A percentile compares a stretch with the other conserved stretches of the same genome.
phyloP scores from a whole-genome alignment of 1,284 basidiomycete genomes.

The Tylopilus orsonianus region DNA sequence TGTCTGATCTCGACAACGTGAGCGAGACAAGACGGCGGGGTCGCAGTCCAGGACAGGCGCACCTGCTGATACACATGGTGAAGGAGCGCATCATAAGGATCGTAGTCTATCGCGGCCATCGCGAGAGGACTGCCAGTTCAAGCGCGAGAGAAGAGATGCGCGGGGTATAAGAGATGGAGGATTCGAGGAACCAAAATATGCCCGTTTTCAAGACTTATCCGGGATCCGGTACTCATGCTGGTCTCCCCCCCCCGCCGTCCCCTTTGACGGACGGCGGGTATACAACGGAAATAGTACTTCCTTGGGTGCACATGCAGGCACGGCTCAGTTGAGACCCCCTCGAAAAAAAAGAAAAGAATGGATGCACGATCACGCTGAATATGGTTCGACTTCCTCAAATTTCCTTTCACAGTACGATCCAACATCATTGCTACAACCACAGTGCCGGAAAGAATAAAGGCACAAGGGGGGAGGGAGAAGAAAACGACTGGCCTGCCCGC shows the following conservation, averaged over 20 bases:
- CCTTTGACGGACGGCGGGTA: background rate
- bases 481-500: background rate
- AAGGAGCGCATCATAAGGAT: conserved; percentile 38
- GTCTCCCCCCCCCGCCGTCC: no score
- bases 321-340: background rate
- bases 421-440: background rate
- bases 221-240: background rate
- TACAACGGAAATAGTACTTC: conserved; percentile 2
- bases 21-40: background rate
- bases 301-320: background rate
- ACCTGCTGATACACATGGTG: conserved; percentile 39
- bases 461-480: background rate
- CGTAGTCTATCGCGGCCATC: conserved; percentile 35
- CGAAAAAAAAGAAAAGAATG: background rate
- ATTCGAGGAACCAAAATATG: background rate
- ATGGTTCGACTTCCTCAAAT: background rate
- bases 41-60: background rate
- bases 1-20: conserved; percentile 37
- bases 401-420: conserved; percentile 7
- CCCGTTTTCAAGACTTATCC: background rate
- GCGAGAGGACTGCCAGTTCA: background rate
- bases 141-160: background rate
- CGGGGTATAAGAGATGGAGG: conserved; percentile 15
- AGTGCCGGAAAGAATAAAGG: background rate
- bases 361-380: background rate